Base-by-base conservation (phyloP, 768 basidiomycete species). In the Chalciporus pseudorubinellus region DNA sequence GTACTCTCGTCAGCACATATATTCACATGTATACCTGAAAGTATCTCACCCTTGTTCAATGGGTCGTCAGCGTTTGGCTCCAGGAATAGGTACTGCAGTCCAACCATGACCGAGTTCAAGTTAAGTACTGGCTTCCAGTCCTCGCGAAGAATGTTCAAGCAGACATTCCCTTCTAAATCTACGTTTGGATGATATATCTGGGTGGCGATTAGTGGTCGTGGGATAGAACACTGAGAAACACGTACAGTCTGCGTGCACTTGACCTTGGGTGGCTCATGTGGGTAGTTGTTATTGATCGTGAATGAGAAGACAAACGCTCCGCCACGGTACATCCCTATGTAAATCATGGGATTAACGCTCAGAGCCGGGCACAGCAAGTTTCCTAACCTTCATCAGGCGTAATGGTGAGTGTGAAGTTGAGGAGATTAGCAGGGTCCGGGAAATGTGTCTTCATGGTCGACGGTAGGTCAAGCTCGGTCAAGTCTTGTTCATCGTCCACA, bases 121-220 rank as follows among this genome's bases (percentile, higher is more conserved):
- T 98, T 98, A 39, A 99, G 77, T 3, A 99, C 97, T 6, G 97
- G 97, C 66, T 99, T 99, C 97, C 97, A 99, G 73, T 99, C 97
- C 76, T 99, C 97, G 67, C 97, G 84, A 52, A 98, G 81, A 67
- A 98, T 98, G 72, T 98, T 98, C 61, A 99, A 71, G 76, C 97
- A 99, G 41, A 99, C 95, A 60, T 98, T 98, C 40, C 97, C 97
- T 67, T 98, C 93, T 33, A 97, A 80, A 70, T 99, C 97, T 46
- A 99, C 87, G 64, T 99, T 99, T 1, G 97, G 97, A 68, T 99
- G 97, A 70, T 99, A 99, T 66, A 98, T 98, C 95, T 98, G 57
- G 45, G 34, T 22, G 21, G 2, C 12, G 22, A 53, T 63, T 28
- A 64, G 46, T 34, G 36, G 16, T 20, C 8, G 34, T 44, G 12